These are phyloP conservation scores for Aspergillus tamarii DNA, from an alignment of 2,329 filamentous ascomycete species.

Conservation along the genomic window DNA sequence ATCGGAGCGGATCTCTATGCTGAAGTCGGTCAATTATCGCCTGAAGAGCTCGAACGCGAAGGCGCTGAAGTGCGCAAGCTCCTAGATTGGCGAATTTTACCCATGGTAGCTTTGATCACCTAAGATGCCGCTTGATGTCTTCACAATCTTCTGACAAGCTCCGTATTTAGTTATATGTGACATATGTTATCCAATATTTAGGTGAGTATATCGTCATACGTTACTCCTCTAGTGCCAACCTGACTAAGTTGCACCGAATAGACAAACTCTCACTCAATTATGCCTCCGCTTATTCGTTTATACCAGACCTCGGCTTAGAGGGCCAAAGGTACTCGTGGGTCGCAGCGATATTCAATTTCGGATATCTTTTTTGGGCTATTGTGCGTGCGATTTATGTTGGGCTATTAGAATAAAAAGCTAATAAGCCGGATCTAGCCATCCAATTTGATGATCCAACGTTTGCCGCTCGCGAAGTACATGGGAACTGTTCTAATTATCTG, in stretches of 20 bases:
- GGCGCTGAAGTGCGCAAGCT: constrained; percentile 46
- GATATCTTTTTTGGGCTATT: constrained; percentile 38
- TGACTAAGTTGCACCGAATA: constrained; percentile 8
- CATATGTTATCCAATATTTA: constrained; percentile 53
- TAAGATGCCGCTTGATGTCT: background rate
- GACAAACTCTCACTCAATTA: constrained; percentile 37
- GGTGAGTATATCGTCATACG: constrained; percentile 24
- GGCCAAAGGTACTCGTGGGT: constrained; percentile 51
- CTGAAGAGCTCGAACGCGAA: constrained; percentile 49
- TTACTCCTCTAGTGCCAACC: background rate
- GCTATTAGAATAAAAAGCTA: constrained; percentile 17
- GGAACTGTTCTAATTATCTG: constrained; percentile 47
- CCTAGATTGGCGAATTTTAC: constrained; percentile 53
- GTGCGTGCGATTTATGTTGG: background rate
- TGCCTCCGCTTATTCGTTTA: constrained; percentile 48
- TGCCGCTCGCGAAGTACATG: constrained; percentile 48
- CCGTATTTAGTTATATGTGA: constrained; percentile 31
- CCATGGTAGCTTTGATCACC: constrained; percentile 39
- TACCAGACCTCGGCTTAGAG: constrained; percentile 45
- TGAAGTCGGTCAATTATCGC: constrained; percentile 47
- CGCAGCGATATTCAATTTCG: constrained; percentile 49
- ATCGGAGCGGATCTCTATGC: constrained; percentile 51
- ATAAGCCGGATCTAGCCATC: constrained; percentile 34
- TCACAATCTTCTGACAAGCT: constrained; percentile 23
- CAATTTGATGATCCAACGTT: constrained; percentile 46